phyloP scores from a whole-genome alignment of 2,329 filamentous ascomycete genomes.

The Curvularia lunata region DNA sequence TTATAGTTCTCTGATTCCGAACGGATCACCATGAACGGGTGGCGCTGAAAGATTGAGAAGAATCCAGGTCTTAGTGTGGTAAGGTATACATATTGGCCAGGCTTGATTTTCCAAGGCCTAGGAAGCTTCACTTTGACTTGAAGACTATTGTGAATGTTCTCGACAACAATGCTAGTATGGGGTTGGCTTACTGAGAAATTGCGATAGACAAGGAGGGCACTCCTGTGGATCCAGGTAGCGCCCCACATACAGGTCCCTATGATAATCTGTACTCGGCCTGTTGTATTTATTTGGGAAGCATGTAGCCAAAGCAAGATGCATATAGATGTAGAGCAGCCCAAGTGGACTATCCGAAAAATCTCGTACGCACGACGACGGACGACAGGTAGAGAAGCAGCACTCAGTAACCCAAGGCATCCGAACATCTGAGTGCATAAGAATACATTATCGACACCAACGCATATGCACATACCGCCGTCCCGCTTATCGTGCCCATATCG shows the following conservation, averaged over 20 bases:
- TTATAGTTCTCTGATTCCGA: slow-evolving; percentile 1
- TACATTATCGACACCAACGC: neutral
- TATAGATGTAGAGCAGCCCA: slow-evolving; percentile 17
- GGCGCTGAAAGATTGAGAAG: slow-evolving; percentile 20
- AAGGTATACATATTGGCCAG: slow-evolving; percentile 26
- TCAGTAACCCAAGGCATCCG: slow-evolving; percentile 10
- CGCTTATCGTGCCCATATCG: neutral
- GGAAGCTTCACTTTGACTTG: slow-evolving; percentile 15
- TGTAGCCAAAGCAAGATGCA: slow-evolving; percentile 20
- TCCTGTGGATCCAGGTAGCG: slow-evolving; percentile 14
- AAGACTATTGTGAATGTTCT: slow-evolving; percentile 19
- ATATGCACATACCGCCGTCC: slow-evolving; percentile 1
- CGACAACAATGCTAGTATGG: slow-evolving; percentile 12
- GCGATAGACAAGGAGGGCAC: slow-evolving; percentile 18
- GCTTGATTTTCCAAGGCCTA: slow-evolving; percentile 19
- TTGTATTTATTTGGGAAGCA: slow-evolving; percentile 6
- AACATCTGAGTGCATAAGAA: neutral
- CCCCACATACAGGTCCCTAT: slow-evolving; percentile 13
- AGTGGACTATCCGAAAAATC: slow-evolving; percentile 13
- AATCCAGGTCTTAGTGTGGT: slow-evolving; percentile 15
- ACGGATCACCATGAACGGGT: slow-evolving; percentile 21
- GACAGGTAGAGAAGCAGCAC: slow-evolving; percentile 9
- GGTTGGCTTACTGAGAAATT: slow-evolving; percentile 20
- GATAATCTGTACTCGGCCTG: slow-evolving; percentile 7
- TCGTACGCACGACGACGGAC: slow-evolving; percentile 10